A percentile compares a stretch with the other conserved stretches of the same genome.
Conservation (phyloP, 108 stramenopile genomes). For the Cyclotella distinguenda region DNA sequence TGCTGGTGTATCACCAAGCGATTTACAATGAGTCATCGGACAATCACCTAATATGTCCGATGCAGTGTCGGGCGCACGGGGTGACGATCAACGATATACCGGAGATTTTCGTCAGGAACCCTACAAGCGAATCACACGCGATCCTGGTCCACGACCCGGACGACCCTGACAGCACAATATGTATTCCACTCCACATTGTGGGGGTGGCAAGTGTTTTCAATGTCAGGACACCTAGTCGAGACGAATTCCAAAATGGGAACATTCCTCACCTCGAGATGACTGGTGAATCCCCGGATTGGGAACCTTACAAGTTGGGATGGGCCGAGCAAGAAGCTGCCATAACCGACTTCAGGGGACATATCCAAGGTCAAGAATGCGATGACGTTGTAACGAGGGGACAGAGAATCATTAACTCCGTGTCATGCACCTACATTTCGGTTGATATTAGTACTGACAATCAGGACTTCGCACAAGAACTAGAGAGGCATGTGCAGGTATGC, state of each 20-base stretch:
- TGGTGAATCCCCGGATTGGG: slow-evolving; percentile 6
- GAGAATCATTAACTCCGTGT: neutral
- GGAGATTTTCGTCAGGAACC: neutral
- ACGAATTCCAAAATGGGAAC: slow-evolving; percentile 6
- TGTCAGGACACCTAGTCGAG: slow-evolving; percentile 6
- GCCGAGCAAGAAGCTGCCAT: slow-evolving; percentile 15
- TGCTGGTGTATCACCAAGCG: slow-evolving; percentile 22
- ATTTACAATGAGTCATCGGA: slow-evolving; percentile 4
- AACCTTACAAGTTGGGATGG: neutral
- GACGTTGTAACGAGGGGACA: neutral
- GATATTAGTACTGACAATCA: too few relatives aligned
- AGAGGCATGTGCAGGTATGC: too few relatives aligned
- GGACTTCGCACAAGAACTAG: too few relatives aligned
- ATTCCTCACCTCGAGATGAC: slow-evolving; percentile 16
- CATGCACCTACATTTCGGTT: too few relatives aligned
- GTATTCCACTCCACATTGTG: slow-evolving; percentile 6
- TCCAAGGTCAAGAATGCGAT: neutral
- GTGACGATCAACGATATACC: slow-evolving; percentile 8
- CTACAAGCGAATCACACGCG: slow-evolving; percentile 4
- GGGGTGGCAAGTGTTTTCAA: slow-evolving; percentile 12
- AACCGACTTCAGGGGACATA: neutral
- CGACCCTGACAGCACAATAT: neutral
- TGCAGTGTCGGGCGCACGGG: slow-evolving; percentile 21
- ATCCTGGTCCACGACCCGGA: neutral
- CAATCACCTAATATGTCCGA: slow-evolving; percentile 24